These are phyloP conservation scores for Hansenula lynferdii DNA, from an alignment of 1,139 yeast species.

Conservation along the genomic window DNA sequence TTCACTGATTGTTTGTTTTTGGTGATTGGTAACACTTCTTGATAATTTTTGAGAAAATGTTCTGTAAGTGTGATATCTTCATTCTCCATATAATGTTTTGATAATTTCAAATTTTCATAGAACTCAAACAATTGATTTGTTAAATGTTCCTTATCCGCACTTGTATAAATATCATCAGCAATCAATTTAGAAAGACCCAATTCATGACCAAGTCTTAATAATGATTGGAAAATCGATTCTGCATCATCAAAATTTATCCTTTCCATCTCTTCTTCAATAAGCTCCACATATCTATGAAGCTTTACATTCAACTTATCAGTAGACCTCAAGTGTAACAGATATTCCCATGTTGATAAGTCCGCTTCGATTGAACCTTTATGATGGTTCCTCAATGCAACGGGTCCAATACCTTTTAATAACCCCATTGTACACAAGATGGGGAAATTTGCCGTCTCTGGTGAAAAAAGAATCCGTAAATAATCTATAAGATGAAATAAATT, in stretches of 20 bases:
- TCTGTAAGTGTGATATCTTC: slow-evolving; percentile 23
- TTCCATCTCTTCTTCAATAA: slow-evolving; percentile 12
- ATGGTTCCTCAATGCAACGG: slow-evolving; percentile 22
- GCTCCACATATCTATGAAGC: slow-evolving; percentile 12
- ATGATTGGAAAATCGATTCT: slow-evolving; percentile 22
- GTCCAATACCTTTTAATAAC: slow-evolving; percentile 28
- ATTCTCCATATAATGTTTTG: slow-evolving; percentile 20
- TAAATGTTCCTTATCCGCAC: slow-evolving; percentile 10
- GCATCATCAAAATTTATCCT: slow-evolving; percentile 24
- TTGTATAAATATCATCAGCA: slow-evolving; percentile 4
- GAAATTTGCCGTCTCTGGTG: slow-evolving; percentile 28
- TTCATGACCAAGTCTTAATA: slow-evolving; percentile 21
- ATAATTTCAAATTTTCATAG: slow-evolving; percentile 24
- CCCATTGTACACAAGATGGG: slow-evolving; percentile 28
- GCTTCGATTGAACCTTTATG: slow-evolving; percentile 9
- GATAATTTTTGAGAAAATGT: slow-evolving; percentile 42
- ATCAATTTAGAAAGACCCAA: slow-evolving; percentile 25
- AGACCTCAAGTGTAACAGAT: not conserved
- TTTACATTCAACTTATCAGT: not conserved
- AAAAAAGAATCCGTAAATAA: slow-evolving; percentile 36
- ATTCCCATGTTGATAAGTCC: slow-evolving; percentile 22
- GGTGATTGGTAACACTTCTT: slow-evolving; percentile 34
- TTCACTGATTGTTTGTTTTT: slow-evolving; percentile 17
- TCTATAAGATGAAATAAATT: slow-evolving; percentile 46
- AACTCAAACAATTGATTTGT: slow-evolving; percentile 25